A percentile compares a stretch with the other conserved stretches of the same genome.
Evolutionary conservation across 768 basidiomycete species (phyloP).

Genomic region (Leucocoprinus leucothites): DNA sequence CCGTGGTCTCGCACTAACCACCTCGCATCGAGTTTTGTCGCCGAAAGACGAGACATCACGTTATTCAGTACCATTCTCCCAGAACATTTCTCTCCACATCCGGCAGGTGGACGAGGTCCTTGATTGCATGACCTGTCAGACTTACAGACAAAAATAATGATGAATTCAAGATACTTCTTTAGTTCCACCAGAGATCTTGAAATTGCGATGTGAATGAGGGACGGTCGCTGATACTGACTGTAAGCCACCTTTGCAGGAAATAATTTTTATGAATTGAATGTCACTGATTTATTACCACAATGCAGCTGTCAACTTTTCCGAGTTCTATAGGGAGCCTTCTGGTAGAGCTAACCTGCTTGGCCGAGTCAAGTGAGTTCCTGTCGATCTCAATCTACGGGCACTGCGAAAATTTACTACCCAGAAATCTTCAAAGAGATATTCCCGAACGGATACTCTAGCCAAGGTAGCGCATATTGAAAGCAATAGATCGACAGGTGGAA

Average conservation of each 20-base stretch:
- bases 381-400: slow-evolving; percentile 47
- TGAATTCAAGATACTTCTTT: too few relatives aligned
- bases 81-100: slow-evolving; percentile 64
- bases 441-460: slow-evolving; percentile 46
- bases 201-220: slow-evolving; percentile 57
- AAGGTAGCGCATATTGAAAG: slow-evolving; percentile 28
- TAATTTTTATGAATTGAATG: too few relatives aligned
- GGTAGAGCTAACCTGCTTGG: slow-evolving; percentile 76
- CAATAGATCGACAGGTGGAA: too few relatives aligned
- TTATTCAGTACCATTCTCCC: slow-evolving; percentile 86
- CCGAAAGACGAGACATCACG: slow-evolving; percentile 61
- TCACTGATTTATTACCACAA: not conserved
- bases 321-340: slow-evolving; percentile 67
- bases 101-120: slow-evolving; percentile 45
- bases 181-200: slow-evolving; percentile 61
- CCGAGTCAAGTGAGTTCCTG: slow-evolving; percentile 62
- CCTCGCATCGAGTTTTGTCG: slow-evolving; percentile 77
- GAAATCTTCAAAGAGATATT: slow-evolving; percentile 68
- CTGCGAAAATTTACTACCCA: slow-evolving; percentile 75
- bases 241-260: slow-evolving; percentile 30
- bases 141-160: not conserved
- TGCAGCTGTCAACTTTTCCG: slow-evolving; percentile 74
- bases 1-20: slow-evolving; percentile 70
- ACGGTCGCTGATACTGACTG: slow-evolving; percentile 56
- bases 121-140: slow-evolving; percentile 26